A percentile compares a stretch with the other conserved stretches of the same genome.
phyloP scores from a whole-genome alignment of 163 green algal genomes.

The Volvox carteri region DNA sequence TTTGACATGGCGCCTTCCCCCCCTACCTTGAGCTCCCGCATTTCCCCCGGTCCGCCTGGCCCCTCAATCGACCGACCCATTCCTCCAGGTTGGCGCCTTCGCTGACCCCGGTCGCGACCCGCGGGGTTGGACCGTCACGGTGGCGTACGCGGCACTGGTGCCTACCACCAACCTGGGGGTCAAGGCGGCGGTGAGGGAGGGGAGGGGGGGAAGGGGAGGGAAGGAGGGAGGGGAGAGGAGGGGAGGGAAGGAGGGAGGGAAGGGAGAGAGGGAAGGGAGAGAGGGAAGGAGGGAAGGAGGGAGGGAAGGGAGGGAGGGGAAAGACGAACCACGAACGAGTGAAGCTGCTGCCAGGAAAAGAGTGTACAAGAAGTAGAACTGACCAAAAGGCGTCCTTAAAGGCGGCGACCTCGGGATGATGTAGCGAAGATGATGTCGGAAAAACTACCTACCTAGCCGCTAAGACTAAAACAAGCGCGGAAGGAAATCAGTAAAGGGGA shows the following conservation, averaged over 20 bases:
- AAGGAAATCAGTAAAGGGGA: too few species aligned
- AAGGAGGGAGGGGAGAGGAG: neutral
- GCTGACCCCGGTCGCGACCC: constrained; percentile 91
- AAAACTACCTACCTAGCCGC: too few species aligned
- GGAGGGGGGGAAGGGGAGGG: neutral
- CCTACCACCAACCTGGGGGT: constrained; percentile 71
- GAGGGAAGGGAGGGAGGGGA: too few species aligned
- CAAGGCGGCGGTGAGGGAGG: constrained; percentile 69
- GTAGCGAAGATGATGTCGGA: too few species aligned
- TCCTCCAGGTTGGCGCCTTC: constrained; percentile 88
- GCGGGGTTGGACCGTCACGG: constrained; percentile 88
- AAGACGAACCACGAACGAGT: neutral
- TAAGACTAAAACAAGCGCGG: too few species aligned
- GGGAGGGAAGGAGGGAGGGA: constrained; percentile 74
- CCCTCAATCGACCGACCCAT: too few species aligned
- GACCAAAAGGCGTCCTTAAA: too few species aligned
- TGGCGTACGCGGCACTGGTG: constrained; percentile 90
- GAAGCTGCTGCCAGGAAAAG: neutral
- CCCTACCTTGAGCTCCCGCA: neutral
- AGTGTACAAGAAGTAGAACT: neutral
- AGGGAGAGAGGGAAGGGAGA: too few species aligned
- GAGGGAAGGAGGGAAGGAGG: constrained; percentile 71
- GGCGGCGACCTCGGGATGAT: too few species aligned
- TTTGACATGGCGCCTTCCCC: too few species aligned
- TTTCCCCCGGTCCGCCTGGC: too few species aligned